Evolutionary conservation across 2,329 filamentous ascomycete genomes (phyloP).

Genomic region (Penicillium sp.): DNA sequence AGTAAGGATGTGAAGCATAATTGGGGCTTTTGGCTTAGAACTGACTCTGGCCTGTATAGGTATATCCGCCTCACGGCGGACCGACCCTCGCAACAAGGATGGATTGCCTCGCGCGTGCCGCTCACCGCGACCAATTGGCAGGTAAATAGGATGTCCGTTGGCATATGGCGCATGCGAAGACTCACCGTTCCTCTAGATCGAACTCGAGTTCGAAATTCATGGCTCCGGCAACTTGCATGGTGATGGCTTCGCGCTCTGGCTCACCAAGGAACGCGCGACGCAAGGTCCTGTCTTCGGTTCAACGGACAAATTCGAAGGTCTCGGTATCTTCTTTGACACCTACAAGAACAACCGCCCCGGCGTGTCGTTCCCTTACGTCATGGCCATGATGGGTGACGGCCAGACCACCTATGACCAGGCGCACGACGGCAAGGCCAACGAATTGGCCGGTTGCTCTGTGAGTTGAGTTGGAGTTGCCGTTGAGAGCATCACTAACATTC

Average conservation of each 20-base stretch:
- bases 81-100: conserved; percentile 85
- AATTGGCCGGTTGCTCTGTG: conserved; percentile 89
- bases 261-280: conserved; percentile 87
- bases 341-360: conserved; percentile 99
- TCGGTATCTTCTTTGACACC: conserved; percentile 95
- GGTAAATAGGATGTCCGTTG: conserved; percentile 42
- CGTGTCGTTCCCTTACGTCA: conserved; percentile 93
- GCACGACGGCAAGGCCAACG: conserved; percentile 89
- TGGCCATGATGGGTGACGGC: conserved; percentile 97
- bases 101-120: conserved; percentile 91
- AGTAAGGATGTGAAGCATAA: conserved; percentile 36
- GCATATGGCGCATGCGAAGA: neutral
- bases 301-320: conserved; percentile 84
- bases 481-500: neutral
- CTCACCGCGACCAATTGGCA: conserved; percentile 99
- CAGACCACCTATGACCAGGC: conserved; percentile 86
- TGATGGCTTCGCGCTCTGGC: conserved; percentile 96
- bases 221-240: conserved; percentile 88
- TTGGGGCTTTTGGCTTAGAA: neutral
- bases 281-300: conserved; percentile 84
- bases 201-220: conserved; percentile 92
- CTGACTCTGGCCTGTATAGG: conserved; percentile 47
- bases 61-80: conserved; percentile 93
- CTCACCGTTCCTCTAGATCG: conserved; percentile 56
- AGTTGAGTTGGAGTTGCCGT: conserved; percentile 22